phyloP scores from a whole-genome alignment of 441 rosid species.

The Hypseocharis bilobata region DNA sequence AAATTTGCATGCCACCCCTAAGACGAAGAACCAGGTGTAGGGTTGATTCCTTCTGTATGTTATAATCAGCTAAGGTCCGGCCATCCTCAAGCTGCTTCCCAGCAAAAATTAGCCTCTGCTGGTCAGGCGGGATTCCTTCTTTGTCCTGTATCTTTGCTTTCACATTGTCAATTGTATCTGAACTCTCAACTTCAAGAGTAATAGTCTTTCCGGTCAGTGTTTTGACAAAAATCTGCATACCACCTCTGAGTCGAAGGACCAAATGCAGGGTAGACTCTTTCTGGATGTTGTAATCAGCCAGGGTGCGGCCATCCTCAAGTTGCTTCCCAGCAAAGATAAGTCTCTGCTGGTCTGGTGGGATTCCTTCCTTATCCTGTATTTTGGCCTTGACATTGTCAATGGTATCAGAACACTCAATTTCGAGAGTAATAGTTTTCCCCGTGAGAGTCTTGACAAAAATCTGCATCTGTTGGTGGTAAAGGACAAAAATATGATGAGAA shows the following conservation, averaged over 20 bases:
- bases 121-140: conserved; percentile 33
- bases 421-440: no score
- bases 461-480: no score
- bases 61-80: conserved; percentile 30
- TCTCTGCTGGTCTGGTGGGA: no score
- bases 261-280: no score
- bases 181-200: conserved; percentile 33
- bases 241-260: background rate
- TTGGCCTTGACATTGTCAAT: no score
- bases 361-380: no score
- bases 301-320: no score
- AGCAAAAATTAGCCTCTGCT: conserved; percentile 33
- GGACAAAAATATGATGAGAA: no score
- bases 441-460: conserved; percentile 24
- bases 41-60: conserved; percentile 34
- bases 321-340: no score
- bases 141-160: conserved; percentile 36
- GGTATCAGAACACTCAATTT: no score
- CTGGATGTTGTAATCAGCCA: no score
- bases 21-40: conserved; percentile 23
- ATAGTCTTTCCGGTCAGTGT: conserved; percentile 34
- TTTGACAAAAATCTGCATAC: conserved; percentile 30
- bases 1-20: conserved; percentile 22
- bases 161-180: conserved; percentile 30
- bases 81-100: conserved; percentile 35